A percentile compares a stretch with the other conserved stretches of the same genome.
Conservation (phyloP, 805 yeast species). For the Zygoascus biomembranicola region DNA sequence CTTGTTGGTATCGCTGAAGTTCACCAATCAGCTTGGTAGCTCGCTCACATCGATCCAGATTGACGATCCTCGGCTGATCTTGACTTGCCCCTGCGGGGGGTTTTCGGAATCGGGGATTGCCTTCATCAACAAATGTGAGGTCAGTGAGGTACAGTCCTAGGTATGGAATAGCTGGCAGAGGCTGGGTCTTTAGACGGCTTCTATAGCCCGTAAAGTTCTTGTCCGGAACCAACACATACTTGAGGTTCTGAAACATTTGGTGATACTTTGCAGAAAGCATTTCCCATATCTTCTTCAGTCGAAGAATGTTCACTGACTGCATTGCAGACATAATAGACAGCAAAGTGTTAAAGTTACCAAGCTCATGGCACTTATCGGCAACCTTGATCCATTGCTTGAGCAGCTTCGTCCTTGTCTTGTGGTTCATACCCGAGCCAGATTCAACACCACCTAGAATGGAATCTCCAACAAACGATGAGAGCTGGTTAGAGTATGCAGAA, state of each 20-base stretch:
- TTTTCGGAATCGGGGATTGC: slow-evolving; percentile 23
- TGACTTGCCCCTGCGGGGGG: slow-evolving; percentile 1
- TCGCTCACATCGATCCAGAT: slow-evolving; percentile 29
- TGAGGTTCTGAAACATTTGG: slow-evolving; percentile 19
- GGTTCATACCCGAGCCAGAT: slow-evolving; percentile 13
- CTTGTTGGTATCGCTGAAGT: slow-evolving; percentile 27
- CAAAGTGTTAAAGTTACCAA: slow-evolving; percentile 27
- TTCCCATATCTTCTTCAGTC: slow-evolving; percentile 30
- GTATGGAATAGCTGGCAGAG: slow-evolving; percentile 28
- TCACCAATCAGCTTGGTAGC: slow-evolving; percentile 24
- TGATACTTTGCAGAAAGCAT: slow-evolving; percentile 21
- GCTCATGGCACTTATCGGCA: slow-evolving; percentile 26
- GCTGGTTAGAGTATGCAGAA: slow-evolving; percentile 25
- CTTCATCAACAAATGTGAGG: slow-evolving; percentile 30
- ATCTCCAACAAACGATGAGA: slow-evolving; percentile 31
- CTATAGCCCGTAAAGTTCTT: slow-evolving; percentile 30
- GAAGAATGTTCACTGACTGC: slow-evolving; percentile 28
- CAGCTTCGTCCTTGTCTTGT: slow-evolving; percentile 26
- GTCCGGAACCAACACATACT: slow-evolving; percentile 26
- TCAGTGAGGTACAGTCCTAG: slow-evolving; percentile 30
- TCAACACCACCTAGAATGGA: slow-evolving; percentile 21
- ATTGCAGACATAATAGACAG: slow-evolving; percentile 28
- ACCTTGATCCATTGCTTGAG: slow-evolving; percentile 31
- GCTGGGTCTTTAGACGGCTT: slow-evolving; percentile 18
- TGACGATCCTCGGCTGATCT: slow-evolving; percentile 20